Conservation (phyloP, 2,329 filamentous ascomycete species). For the Fonsecaea pedrosoi region DNA sequence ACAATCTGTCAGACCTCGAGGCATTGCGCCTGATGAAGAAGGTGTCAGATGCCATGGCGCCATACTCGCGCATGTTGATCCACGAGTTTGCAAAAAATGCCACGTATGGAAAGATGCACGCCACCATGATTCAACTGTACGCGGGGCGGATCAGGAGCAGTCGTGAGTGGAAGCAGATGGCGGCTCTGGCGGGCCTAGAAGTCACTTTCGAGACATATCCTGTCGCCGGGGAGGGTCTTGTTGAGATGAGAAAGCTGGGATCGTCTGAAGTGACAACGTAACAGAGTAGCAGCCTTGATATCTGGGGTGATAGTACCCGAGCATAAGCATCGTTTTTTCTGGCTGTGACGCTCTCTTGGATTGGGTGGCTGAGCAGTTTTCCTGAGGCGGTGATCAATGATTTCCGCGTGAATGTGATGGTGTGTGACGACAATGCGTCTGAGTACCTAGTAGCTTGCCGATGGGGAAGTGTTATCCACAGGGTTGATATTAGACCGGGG, state of each 20-base stretch:
- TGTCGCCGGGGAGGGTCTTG: constrained; percentile 44
- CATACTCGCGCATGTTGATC: constrained; percentile 46
- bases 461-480: neutral
- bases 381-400: neutral
- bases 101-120: constrained; percentile 47
- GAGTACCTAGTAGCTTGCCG: neutral
- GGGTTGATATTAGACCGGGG: no score
- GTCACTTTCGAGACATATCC: constrained; percentile 49
- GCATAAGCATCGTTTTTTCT: neutral
- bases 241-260: constrained; percentile 45
- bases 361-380: neutral
- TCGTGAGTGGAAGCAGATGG: constrained; percentile 47
- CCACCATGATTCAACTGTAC: constrained; percentile 48
- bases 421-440: neutral
- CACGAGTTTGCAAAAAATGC: constrained; percentile 48
- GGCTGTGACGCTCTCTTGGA: neutral
- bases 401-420: neutral
- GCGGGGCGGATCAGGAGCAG: constrained; percentile 46
- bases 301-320: neutral
- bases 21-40: constrained; percentile 48
- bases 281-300: neutral
- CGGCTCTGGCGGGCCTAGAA: constrained; percentile 44
- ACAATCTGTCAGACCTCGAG: constrained; percentile 49
- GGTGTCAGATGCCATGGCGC: constrained; percentile 45
- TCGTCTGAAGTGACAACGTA: neutral